Conservation (phyloP, 305 asterid genomes). For the Euphrasia arctica region DNA sequence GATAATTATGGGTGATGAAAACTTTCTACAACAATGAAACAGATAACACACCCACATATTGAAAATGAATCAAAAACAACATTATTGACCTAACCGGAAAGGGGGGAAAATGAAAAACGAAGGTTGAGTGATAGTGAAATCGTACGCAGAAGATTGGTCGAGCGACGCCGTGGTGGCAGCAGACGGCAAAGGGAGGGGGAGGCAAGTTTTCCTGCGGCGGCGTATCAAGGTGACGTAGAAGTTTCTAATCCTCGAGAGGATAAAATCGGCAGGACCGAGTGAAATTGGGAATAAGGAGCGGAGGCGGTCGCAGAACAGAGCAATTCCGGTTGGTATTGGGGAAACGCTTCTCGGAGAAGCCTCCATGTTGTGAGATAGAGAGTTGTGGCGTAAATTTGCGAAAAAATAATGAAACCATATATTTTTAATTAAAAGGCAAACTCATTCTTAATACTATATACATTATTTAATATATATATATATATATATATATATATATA, state of each 20-base stretch:
- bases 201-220: slow-evolving; percentile 63
- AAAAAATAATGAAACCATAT: too few species aligned
- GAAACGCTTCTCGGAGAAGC: slow-evolving; percentile 35
- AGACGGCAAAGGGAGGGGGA: slow-evolving; percentile 81
- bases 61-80: background rate
- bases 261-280: slow-evolving; percentile 29
- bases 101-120: background rate
- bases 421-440: too few species aligned
- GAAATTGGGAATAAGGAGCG: slow-evolving; percentile 40
- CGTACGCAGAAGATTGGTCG: slow-evolving; percentile 57
- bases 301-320: slow-evolving; percentile 40
- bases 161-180: slow-evolving; percentile 39
- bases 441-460: too few species aligned
- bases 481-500: too few species aligned
- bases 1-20: too few species aligned
- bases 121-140: slow-evolving; percentile 1
- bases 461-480: too few species aligned
- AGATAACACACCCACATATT: too few species aligned
- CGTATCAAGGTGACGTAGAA: slow-evolving; percentile 35
- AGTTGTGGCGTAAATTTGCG: too few species aligned
- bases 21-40: too few species aligned
- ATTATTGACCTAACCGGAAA: background rate
- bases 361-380: slow-evolving; percentile 29
- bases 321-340: slow-evolving; percentile 30
- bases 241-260: slow-evolving; percentile 38